Evolutionary conservation across 2,329 filamentous ascomycete species (phyloP).

Genomic region (Aspergillus fumigatiaffinis): DNA sequence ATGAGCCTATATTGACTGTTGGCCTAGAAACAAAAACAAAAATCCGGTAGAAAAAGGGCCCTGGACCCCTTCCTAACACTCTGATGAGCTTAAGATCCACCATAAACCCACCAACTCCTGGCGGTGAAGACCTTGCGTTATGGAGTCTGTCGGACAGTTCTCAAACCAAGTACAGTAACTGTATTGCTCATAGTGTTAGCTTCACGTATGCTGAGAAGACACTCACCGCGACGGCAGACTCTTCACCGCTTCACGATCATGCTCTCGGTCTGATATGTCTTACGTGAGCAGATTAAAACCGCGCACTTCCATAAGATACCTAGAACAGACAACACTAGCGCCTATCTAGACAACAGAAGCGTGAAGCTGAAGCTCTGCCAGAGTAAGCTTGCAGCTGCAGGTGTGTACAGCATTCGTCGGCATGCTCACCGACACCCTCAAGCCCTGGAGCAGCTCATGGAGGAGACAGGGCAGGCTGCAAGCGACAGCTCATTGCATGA

Average conservation of each 20-base stretch:
- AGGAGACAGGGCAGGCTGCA: neutral
- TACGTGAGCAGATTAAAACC: neutral
- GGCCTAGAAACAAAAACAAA: neutral
- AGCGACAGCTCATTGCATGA: slow-evolving; percentile 1
- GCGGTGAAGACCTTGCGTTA: neutral
- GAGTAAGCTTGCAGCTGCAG: neutral
- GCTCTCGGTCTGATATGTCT: neutral
- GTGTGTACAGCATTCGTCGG: neutral
- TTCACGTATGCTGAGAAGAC: no score
- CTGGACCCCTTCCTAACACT: neutral
- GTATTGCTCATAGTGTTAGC: no score
- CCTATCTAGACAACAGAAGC: neutral
- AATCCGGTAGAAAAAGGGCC: neutral
- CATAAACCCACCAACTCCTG: neutral
- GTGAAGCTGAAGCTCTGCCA: neutral
- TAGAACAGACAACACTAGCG: neutral
- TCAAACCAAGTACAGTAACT: neutral
- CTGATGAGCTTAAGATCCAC: neutral
- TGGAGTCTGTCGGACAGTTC: neutral
- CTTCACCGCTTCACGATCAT: neutral
- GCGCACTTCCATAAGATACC: no score
- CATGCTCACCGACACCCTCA: slow-evolving; percentile 5
- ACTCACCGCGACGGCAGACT: neutral
- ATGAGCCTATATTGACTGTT: neutral
- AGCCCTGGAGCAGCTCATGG: neutral